A percentile compares a stretch with the other conserved stretches of the same genome.
Conservation (phyloP, 1,139 yeast species). For the Yamadazyma pseudoaaseri region DNA sequence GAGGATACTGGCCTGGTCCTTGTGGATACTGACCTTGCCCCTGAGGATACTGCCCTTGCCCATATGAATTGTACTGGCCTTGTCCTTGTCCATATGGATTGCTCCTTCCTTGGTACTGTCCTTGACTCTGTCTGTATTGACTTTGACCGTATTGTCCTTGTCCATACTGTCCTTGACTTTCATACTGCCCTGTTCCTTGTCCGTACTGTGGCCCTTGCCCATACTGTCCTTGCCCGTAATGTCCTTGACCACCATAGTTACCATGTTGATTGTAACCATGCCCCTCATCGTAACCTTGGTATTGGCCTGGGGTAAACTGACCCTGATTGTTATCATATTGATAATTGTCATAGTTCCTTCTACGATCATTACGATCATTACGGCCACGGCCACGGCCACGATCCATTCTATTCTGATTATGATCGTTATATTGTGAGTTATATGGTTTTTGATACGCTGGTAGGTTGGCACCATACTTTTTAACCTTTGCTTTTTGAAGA, state of each 20-base stretch:
- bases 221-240: constrained; percentile 1
- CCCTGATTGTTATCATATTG: too few species aligned
- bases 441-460: constrained; percentile 7
- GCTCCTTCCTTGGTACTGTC: too few species aligned
- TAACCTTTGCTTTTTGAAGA: constrained; percentile 27
- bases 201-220: constrained; percentile 1
- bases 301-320: neutral
- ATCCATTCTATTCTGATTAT: neutral
- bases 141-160: neutral
- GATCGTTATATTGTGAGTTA: constrained; percentile 2
- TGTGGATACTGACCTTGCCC: neutral
- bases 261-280: neutral
- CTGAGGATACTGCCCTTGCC: neutral
- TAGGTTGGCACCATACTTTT: constrained; percentile 25
- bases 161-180: neutral
- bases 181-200: too few species aligned
- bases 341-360: too few species aligned
- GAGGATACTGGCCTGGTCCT: too few species aligned
- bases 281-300: neutral
- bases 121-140: too few species aligned
- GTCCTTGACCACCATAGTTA: neutral
- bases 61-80: too few species aligned
- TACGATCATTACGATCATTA: constrained; percentile 1
- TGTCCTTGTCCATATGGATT: too few species aligned
- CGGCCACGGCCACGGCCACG: neutral